phyloP scores from a whole-genome alignment of 2,329 filamentous ascomycete genomes.

The Helotiales sp. region DNA sequence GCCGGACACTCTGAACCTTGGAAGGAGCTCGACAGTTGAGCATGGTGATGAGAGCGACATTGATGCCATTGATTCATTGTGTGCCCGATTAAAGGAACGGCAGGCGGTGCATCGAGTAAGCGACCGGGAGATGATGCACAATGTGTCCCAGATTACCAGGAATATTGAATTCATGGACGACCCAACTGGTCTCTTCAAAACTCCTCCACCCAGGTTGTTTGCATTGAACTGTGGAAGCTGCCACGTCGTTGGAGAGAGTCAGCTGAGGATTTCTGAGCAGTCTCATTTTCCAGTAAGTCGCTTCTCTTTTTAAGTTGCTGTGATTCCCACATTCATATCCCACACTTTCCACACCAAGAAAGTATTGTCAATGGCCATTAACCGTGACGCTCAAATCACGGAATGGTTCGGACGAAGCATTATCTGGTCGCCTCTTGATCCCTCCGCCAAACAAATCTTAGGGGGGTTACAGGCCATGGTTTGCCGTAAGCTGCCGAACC shows the following conservation, averaged over 20 bases:
- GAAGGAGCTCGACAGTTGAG: constrained; percentile 26
- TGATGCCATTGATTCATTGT: constrained; percentile 40
- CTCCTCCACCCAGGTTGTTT: constrained; percentile 36
- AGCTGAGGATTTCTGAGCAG: constrained; percentile 33
- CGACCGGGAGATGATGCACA: constrained; percentile 40
- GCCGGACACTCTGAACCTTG: constrained; percentile 39
- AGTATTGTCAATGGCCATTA: too few relatives aligned
- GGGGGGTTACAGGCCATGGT: too few relatives aligned
- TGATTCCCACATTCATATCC: background rate
- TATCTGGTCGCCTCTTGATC: too few relatives aligned
- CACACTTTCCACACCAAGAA: too few relatives aligned
- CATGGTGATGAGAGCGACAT: constrained; percentile 37
- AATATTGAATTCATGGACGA: constrained; percentile 39
- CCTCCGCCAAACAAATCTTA: too few relatives aligned
- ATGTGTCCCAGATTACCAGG: constrained; percentile 38
- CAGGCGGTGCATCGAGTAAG: constrained; percentile 41
- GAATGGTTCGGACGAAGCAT: too few relatives aligned
- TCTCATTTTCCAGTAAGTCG: constrained; percentile 33
- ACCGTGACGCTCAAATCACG: too few relatives aligned
- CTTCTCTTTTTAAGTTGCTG: background rate
- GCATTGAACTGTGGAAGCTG: constrained; percentile 39
- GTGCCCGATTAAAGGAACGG: constrained; percentile 36
- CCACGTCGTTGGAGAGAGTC: constrained; percentile 39
- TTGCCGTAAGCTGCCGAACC: too few relatives aligned
- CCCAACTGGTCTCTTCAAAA: constrained; percentile 34